These are phyloP conservation scores for Coniochaeta sp. DNA, from an alignment of 2,329 filamentous ascomycete genomes.

Conservation along the genomic window DNA sequence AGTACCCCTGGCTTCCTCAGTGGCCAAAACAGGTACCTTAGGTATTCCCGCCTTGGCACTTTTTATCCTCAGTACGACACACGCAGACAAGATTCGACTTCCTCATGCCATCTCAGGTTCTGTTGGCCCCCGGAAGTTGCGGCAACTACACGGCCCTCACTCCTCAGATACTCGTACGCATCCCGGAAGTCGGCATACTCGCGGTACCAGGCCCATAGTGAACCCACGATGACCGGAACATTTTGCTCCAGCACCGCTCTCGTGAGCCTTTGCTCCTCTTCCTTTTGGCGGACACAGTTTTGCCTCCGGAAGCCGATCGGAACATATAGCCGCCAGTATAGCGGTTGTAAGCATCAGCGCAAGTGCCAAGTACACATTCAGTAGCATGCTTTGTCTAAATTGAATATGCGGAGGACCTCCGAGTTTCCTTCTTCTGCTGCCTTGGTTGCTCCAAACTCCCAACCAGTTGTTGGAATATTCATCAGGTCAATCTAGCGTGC, in stretches of 20 bases:
- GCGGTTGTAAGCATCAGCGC: background rate
- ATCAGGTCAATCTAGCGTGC: background rate
- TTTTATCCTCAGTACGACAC: background rate
- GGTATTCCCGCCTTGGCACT: background rate
- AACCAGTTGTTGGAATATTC: background rate
- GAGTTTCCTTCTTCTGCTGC: background rate
- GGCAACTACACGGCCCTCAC: background rate
- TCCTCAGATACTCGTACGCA: background rate
- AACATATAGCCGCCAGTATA: constrained; percentile 12
- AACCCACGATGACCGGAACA: background rate
- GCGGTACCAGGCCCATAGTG: background rate
- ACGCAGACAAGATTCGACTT: background rate
- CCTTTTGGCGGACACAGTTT: background rate
- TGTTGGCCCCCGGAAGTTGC: background rate
- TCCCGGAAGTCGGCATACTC: background rate
- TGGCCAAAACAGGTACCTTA: too few species aligned
- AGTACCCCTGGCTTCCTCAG: background rate
- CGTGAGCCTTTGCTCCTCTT: background rate
- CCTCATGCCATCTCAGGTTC: background rate
- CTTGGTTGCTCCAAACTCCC: background rate
- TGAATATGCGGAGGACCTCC: constrained; percentile 9
- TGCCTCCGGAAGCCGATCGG: background rate
- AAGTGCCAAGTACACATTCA: background rate
- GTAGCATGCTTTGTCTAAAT: constrained; percentile 7
- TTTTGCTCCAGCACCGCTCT: background rate